Evolutionary conservation across 345 rosid species (phyloP).

Genomic region (Sapria himalayana): DNA sequence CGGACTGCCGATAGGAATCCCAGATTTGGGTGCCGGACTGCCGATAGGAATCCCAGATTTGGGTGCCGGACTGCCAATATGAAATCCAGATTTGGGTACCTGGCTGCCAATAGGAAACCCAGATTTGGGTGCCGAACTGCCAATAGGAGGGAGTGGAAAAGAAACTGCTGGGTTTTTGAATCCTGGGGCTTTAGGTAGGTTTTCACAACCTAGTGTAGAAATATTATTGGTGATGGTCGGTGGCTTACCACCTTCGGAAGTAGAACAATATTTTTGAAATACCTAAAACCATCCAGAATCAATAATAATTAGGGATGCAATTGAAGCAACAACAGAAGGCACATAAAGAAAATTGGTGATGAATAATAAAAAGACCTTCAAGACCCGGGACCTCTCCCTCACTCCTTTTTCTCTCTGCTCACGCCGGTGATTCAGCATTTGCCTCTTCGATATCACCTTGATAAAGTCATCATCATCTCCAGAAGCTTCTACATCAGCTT

Average conservation of each 20-base stretch:
- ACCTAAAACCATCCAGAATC: constrained; percentile 34
- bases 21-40: too few relatives aligned
- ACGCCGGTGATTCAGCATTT: constrained; percentile 87
- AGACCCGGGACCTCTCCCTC: constrained; percentile 59
- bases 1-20: too few relatives aligned
- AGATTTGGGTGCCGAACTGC: too few relatives aligned
- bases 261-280: constrained; percentile 29
- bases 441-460: constrained; percentile 96
- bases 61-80: too few relatives aligned
- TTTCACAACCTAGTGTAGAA: constrained; percentile 20
- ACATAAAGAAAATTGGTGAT: constrained; percentile 4
- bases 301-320: too few relatives aligned
- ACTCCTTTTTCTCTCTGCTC: constrained; percentile 92
- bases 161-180: constrained; percentile 15
- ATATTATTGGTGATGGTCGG: constrained; percentile 23
- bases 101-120: too few relatives aligned
- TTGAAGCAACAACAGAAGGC: constrained; percentile 4
- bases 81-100: too few relatives aligned
- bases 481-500: constrained; percentile 81
- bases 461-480: constrained; percentile 92
- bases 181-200: constrained; percentile 24
- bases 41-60: too few relatives aligned
- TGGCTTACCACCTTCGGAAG: constrained; percentile 16
- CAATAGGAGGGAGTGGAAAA: constrained; percentile 56
- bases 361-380: constrained; percentile 54